These are phyloP conservation scores for Kuraishia ogatae DNA, from an alignment of 805 yeast species.

Conservation along the genomic window DNA sequence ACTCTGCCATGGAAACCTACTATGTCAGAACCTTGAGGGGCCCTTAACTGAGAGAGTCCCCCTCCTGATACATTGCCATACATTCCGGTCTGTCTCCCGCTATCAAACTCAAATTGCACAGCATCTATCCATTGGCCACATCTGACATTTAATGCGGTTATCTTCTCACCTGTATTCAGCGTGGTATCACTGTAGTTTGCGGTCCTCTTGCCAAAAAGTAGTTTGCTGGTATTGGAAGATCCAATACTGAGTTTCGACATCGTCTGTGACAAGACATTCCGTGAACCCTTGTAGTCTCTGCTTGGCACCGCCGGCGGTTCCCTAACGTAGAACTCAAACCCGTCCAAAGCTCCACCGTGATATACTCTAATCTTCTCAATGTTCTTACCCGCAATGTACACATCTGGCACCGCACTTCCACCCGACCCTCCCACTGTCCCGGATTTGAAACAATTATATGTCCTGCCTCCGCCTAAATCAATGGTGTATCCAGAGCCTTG, in stretches of 20 bases:
- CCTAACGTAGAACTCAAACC: conserved; percentile 46
- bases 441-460: conserved; percentile 3
- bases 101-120: conserved; percentile 57
- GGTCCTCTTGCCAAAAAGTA: conserved; percentile 44
- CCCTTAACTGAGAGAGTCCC: conserved; percentile 42
- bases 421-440: conserved; percentile 13
- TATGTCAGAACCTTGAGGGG: conserved; percentile 55
- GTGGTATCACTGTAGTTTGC: conserved; percentile 44
- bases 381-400: conserved; percentile 26
- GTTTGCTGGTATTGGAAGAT: not conserved
- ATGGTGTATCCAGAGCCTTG: conserved; percentile 10
- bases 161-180: conserved; percentile 47
- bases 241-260: conserved; percentile 4
- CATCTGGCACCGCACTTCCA: conserved; percentile 15
- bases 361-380: conserved; percentile 54
- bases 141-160: conserved; percentile 55
- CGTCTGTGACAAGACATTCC: conserved; percentile 12
- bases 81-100: conserved; percentile 44
- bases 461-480: conserved; percentile 5
- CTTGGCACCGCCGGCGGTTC: conserved; percentile 37
- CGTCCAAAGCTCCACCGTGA: conserved; percentile 77
- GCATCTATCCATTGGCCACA: conserved; percentile 91
- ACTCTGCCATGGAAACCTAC: conserved; percentile 68
- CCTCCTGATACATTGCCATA: conserved; percentile 70
- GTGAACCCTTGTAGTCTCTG: conserved; percentile 29